phyloP scores from a whole-genome alignment of 441 rosid genomes.

The Breynia disticha region DNA sequence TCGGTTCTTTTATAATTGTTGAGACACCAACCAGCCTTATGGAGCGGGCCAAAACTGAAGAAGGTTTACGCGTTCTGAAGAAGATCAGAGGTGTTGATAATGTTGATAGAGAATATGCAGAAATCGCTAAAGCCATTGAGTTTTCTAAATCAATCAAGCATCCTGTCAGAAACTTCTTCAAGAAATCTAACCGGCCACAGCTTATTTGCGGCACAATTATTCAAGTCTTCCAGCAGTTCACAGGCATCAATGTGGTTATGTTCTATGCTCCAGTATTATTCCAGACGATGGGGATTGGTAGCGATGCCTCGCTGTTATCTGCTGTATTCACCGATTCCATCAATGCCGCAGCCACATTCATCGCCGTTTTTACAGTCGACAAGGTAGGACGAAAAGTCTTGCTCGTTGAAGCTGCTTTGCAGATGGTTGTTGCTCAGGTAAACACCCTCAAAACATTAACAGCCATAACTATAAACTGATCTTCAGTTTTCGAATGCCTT shows the following conservation, averaged over 20 bases:
- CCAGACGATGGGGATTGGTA: slow-evolving; percentile 58
- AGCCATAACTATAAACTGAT: not conserved
- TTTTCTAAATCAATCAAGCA: slow-evolving; percentile 27
- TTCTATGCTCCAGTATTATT: slow-evolving; percentile 80
- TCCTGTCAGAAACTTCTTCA: slow-evolving; percentile 37
- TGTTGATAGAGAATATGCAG: slow-evolving; percentile 37
- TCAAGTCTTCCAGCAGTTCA: slow-evolving; percentile 72
- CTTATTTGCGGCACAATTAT: slow-evolving; percentile 38
- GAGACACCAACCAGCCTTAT: slow-evolving; percentile 73
- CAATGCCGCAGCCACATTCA: slow-evolving; percentile 35
- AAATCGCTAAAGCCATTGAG: slow-evolving; percentile 45
- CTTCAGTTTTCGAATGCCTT: not conserved
- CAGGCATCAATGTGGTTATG: slow-evolving; percentile 69
- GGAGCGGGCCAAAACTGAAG: slow-evolving; percentile 40
- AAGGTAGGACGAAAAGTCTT: slow-evolving; percentile 38
- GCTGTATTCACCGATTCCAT: slow-evolving; percentile 46
- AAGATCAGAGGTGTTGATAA: slow-evolving; percentile 51
- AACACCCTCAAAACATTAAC: not conserved
- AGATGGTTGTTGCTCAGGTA: slow-evolving; percentile 52
- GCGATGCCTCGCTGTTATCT: slow-evolving; percentile 43
- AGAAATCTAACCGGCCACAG: slow-evolving; percentile 36
- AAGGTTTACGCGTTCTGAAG: slow-evolving; percentile 27
- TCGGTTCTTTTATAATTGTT: slow-evolving; percentile 53
- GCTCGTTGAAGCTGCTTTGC: slow-evolving; percentile 36
- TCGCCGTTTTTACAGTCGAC: slow-evolving; percentile 41